Conservation (phyloP, 2,329 filamentous ascomycete species). For the Drechslera avenae region DNA sequence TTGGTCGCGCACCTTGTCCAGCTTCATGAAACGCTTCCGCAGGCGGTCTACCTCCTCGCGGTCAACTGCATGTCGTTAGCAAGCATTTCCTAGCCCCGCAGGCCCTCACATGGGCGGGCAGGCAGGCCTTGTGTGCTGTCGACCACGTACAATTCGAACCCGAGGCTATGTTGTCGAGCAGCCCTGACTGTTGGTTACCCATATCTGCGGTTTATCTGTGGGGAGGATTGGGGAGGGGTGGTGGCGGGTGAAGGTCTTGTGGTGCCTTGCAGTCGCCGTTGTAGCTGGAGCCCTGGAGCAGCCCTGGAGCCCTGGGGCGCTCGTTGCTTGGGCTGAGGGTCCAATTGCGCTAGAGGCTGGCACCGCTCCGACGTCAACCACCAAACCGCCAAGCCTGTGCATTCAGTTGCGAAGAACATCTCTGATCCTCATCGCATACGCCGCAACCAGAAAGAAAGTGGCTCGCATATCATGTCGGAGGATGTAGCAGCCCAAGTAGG, state of each 20-base stretch:
- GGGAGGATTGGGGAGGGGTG: constrained; percentile 16
- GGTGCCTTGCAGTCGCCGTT: constrained; percentile 26
- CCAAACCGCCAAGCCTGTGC: constrained; percentile 34
- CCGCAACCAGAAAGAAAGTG: constrained; percentile 1
- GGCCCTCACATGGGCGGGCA: constrained; percentile 15
- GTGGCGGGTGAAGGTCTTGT: constrained; percentile 21
- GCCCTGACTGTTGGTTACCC: constrained; percentile 64
- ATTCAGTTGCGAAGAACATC: constrained; percentile 17
- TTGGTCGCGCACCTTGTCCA: constrained; percentile 77
- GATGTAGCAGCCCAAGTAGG: constrained; percentile 71
- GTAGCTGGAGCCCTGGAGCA: too few species aligned
- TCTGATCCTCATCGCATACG: not conserved
- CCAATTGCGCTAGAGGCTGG: constrained; percentile 21
- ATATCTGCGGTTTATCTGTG: constrained; percentile 45
- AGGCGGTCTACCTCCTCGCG: constrained; percentile 95
- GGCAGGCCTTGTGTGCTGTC: constrained; percentile 17
- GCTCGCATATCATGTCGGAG: constrained; percentile 54
- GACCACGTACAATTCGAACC: constrained; percentile 83
- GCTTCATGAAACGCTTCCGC: constrained; percentile 97
- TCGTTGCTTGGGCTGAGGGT: constrained; percentile 18
- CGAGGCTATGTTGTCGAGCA: constrained; percentile 95
- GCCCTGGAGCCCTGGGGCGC: too few species aligned
- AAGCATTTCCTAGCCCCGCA: constrained; percentile 37
- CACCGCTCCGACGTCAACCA: constrained; percentile 27
- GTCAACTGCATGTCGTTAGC: constrained; percentile 69